phyloP scores from a whole-genome alignment of 305 asterid species.

The Nicotiana rustica region DNA sequence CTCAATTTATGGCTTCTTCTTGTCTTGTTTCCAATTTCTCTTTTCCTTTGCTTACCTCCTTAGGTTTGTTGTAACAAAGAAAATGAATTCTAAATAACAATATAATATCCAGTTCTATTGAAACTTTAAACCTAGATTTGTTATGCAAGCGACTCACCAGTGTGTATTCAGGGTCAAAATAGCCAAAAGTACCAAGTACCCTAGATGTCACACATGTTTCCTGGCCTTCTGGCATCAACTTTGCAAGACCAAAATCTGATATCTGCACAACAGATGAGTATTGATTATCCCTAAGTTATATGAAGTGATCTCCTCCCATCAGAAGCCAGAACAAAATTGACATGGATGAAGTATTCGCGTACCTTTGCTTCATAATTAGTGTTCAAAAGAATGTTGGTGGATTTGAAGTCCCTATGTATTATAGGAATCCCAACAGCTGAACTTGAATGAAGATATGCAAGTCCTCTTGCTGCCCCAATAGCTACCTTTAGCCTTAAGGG shows the following conservation, averaged over 20 bases:
- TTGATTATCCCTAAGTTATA: not conserved
- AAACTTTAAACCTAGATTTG: not conserved
- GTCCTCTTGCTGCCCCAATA: slow-evolving; percentile 94
- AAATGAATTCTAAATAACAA: not conserved
- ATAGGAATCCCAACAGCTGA: slow-evolving; percentile 91
- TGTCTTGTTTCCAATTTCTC: not conserved
- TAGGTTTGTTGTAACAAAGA: not conserved
- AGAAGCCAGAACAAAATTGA: not conserved
- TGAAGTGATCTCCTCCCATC: not conserved
- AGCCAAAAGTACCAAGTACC: slow-evolving; percentile 94
- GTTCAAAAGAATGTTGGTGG: slow-evolving; percentile 88
- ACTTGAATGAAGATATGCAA: slow-evolving; percentile 93
- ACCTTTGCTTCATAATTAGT: slow-evolving; percentile 90
- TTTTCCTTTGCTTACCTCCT: not conserved
- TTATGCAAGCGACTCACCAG: slow-evolving; percentile 57
- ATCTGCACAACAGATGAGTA: slow-evolving; percentile 56
- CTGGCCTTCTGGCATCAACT: slow-evolving; percentile 94
- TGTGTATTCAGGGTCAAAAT: slow-evolving; percentile 95
- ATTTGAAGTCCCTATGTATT: slow-evolving; percentile 93
- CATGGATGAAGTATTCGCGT: not conserved
- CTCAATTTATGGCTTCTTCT: not conserved
- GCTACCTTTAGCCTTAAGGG: slow-evolving; percentile 83
- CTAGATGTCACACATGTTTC: slow-evolving; percentile 84
- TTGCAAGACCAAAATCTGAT: slow-evolving; percentile 95
- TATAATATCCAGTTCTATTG: not conserved